Base-by-base conservation (phyloP, 2,329 filamentous ascomycete species). In the Neocucurbitaria cava region DNA sequence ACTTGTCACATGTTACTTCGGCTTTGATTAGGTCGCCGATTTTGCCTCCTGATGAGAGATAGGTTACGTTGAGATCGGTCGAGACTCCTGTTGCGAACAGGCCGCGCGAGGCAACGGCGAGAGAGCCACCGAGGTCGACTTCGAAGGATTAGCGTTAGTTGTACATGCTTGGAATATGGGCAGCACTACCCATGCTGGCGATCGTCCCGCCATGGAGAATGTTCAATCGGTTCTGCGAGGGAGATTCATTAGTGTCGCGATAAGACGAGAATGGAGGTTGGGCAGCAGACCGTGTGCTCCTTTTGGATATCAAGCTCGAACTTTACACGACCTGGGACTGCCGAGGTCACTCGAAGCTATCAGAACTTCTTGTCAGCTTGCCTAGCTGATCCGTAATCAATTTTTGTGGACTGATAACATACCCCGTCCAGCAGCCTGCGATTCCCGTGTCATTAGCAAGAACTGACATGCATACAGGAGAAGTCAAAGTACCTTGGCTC, bases 181-280 rank as follows among this genome's bases (percentile, higher is more conserved):
- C 15, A 11, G 10, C 33, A 38, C 26, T 62, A 73, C 72, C 87
- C 77, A 93, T 87, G 70, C 87, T 90, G 3, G 90, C 90, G 24
- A 94, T 87, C 0, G 90, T 91, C 3, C 90, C 90, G 17, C 90
- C 90, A 66, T 94, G 90, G 24, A 93, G 82, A 31, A 89, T 92
- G 48, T 87, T 84, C 0, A 94, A 79, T 1, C 90, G 87, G 69
- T 94, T 94, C 89, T 92, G 35, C 31, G 13, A 1, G 4, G 8
- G 8, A 1, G 3, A 2, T 5, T 60, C 5, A 62, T 52, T n/a
- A 38, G 13, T 17, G 13, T 35, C 8, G 30, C 13, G 13, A 15
- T 3, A 15, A 35, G 13, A 13, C 10, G 2, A 35, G 31, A 17
- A 18, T 23, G 26, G 18, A 8, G 36, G 35, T 23, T 5, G 21